These are phyloP conservation scores for Brassica carinata DNA, from an alignment of 345 rosid genomes.

Conservation along the genomic window DNA sequence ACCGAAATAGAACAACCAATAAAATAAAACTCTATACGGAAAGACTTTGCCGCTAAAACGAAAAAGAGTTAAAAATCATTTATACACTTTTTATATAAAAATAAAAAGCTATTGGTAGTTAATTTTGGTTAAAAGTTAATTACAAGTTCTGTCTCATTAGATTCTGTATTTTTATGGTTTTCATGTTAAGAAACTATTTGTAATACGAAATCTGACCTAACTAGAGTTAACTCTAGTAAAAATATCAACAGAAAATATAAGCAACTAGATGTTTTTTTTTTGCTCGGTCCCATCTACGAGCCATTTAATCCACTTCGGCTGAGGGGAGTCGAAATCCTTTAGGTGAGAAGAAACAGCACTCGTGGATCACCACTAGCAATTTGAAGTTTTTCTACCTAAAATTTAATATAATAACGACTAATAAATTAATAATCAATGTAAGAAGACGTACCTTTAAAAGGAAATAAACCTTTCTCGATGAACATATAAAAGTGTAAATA, in stretches of 20 bases:
- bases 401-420: background rate
- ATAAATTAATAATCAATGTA: background rate
- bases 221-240: too few relatives aligned
- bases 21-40: too few relatives aligned
- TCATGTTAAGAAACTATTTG: background rate
- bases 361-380: background rate
- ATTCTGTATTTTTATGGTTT: background rate
- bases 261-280: background rate
- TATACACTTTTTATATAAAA: too few relatives aligned
- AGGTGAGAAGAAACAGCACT: background rate
- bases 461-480: slow-evolving; percentile 16
- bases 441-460: background rate
- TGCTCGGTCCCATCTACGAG: background rate
- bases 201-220: too few relatives aligned
- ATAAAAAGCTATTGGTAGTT: background rate
- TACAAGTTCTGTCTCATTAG: background rate
- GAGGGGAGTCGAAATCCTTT: background rate
- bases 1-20: too few relatives aligned
- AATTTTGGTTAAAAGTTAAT: background rate
- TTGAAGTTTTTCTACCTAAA: background rate
- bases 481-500: background rate
- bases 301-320: background rate
- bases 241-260: background rate
- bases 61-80: too few relatives aligned
- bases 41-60: too few relatives aligned